Conservation (phyloP, 352 stramenopile genomes). For the Globisporangium nodosum region DNA sequence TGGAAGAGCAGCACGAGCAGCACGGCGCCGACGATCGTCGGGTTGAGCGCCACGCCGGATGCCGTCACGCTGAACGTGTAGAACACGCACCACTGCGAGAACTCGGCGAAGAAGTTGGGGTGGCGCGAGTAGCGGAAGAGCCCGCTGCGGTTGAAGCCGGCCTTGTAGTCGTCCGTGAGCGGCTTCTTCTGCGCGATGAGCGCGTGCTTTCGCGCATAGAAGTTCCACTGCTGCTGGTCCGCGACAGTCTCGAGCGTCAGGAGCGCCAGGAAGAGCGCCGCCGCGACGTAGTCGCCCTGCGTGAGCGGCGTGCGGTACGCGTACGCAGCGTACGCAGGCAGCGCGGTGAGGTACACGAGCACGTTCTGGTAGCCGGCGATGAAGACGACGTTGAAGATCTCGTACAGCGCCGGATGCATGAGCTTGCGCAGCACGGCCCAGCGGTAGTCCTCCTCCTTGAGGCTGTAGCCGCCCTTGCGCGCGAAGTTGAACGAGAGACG, state of each 20-base stretch:
- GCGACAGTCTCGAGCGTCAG: constrained; percentile 81
- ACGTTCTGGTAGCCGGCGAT: constrained; percentile 89
- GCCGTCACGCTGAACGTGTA: constrained; percentile 87
- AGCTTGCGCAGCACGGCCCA: constrained; percentile 81
- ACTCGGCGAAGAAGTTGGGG: constrained; percentile 92
- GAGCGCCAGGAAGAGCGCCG: constrained; percentile 57
- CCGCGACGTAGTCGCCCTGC: constrained; percentile 53
- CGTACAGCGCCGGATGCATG: constrained; percentile 80
- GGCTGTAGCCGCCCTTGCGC: constrained; percentile 87
- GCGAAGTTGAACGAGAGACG: constrained; percentile 91
- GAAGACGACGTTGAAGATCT: constrained; percentile 90
- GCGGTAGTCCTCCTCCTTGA: constrained; percentile 90
- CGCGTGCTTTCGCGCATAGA: constrained; percentile 87
- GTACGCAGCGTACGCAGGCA: constrained; percentile 71
- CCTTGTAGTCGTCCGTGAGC: constrained; percentile 62
- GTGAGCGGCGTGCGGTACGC: constrained; percentile 49
- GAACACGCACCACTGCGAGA: constrained; percentile 88
- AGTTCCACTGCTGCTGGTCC: constrained; percentile 91
- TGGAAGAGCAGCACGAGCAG: constrained; percentile 88
- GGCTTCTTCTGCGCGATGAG: constrained; percentile 42
- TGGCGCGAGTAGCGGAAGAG: constrained; percentile 91
- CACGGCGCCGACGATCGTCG: constrained; percentile 68
- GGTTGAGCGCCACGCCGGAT: constrained; percentile 50
- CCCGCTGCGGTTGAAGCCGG: constrained; percentile 79
- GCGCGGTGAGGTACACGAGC: constrained; percentile 71